A percentile compares a stretch with the other conserved stretches of the same genome.
These are phyloP conservation scores for Fusarium citri DNA, from an alignment of 2,329 filamentous ascomycete species.

Conservation along the genomic window DNA sequence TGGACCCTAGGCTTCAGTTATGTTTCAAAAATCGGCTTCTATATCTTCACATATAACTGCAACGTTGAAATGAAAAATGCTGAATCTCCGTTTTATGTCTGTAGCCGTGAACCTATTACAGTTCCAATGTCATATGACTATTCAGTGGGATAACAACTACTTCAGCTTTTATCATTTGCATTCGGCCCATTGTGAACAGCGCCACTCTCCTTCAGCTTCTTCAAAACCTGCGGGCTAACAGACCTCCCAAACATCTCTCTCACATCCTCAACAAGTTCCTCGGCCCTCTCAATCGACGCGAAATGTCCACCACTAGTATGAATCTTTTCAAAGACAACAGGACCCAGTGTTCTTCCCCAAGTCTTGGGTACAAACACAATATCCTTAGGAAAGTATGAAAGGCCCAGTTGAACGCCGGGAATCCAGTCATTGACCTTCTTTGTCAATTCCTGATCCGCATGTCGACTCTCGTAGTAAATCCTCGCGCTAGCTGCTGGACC, in stretches of 20 bases:
- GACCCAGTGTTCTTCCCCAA: constrained; percentile 65
- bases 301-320: constrained; percentile 67
- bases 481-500: constrained; percentile 77
- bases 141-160: too few species aligned
- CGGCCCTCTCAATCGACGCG: constrained; percentile 68
- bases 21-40: too few species aligned
- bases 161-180: background rate
- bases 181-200: too few species aligned
- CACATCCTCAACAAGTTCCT: constrained; percentile 54
- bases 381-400: constrained; percentile 70
- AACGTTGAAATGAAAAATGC: too few species aligned
- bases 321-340: background rate
- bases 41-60: too few species aligned
- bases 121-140: too few species aligned
- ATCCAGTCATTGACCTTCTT: background rate
- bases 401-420: background rate
- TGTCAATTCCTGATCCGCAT: background rate
- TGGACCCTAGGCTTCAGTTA: too few species aligned
- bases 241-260: background rate
- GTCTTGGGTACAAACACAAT: constrained; percentile 63
- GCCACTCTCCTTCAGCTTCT: background rate
- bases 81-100: too few species aligned
- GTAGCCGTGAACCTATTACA: too few species aligned
- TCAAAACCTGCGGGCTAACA: background rate
- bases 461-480: constrained; percentile 71